phyloP scores from a whole-genome alignment of 192 early-diverging fungal genomes.

The Podila epicladia region DNA sequence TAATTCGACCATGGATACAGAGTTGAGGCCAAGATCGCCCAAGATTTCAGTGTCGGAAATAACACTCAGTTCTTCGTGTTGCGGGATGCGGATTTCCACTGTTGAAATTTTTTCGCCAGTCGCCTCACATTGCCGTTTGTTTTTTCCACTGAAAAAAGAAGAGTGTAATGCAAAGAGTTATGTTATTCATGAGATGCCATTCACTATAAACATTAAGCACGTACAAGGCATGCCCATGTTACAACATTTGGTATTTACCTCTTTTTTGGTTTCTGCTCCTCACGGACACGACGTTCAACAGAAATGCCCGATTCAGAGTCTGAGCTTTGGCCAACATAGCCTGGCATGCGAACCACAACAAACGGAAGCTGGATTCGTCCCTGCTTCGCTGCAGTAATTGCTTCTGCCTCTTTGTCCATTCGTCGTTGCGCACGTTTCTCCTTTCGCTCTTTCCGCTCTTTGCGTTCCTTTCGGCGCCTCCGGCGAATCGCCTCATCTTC shows the following conservation, averaged over 20 bases:
- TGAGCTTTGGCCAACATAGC: constrained; percentile 31
- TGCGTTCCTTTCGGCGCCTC: constrained; percentile 21
- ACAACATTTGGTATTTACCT: constrained; percentile 10
- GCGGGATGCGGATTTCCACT: constrained; percentile 36
- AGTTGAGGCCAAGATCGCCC: constrained; percentile 34
- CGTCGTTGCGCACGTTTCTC: constrained; percentile 20
- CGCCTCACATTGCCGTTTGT: constrained; percentile 15
- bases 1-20: constrained; percentile 19
- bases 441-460: constrained; percentile 30
- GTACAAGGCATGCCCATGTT: background rate
- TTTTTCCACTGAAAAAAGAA: constrained; percentile 10
- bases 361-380: constrained; percentile 27
- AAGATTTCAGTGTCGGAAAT: constrained; percentile 47
- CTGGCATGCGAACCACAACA: constrained; percentile 30
- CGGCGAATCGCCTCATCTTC: constrained; percentile 25
- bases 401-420: constrained; percentile 14
- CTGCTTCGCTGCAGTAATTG: background rate
- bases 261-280: constrained; percentile 8
- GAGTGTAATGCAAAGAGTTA: background rate
- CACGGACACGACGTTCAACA: constrained; percentile 25
- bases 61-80: constrained; percentile 34
- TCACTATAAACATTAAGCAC: background rate
- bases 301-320: constrained; percentile 42
- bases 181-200: background rate
- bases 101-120: constrained; percentile 14